Conservation (phyloP, 768 basidiomycete species). For the Chalciporus sphaerocephalus region DNA sequence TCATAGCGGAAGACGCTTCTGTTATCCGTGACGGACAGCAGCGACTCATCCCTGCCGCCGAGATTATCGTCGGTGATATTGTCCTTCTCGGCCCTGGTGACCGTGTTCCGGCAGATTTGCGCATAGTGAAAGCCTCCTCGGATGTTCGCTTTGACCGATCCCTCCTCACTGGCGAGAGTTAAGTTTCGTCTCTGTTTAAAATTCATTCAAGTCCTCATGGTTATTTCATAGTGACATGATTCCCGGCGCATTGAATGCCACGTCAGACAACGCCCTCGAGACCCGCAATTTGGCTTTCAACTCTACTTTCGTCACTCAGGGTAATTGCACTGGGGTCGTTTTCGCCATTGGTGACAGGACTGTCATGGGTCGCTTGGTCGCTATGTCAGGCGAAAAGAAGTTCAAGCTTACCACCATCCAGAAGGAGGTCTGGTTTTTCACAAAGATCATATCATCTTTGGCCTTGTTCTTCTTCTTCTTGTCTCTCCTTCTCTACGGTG, state of each 20-base stretch:
- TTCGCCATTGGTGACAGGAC: conserved; percentile 41
- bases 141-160: conserved; percentile 50
- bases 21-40: conserved; percentile 47
- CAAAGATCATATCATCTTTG: conserved; percentile 43
- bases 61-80: conserved; percentile 54
- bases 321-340: conserved; percentile 37
- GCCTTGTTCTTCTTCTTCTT: conserved; percentile 39
- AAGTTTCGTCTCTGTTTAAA: neutral
- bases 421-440: conserved; percentile 46
- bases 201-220: conserved; percentile 2
- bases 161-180: conserved; percentile 47
- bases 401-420: conserved; percentile 46
- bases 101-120: conserved; percentile 56
- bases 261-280: conserved; percentile 45
- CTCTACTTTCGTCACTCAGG: conserved; percentile 39
- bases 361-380: conserved; percentile 50
- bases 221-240: conserved; percentile 35
- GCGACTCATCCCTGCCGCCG: conserved; percentile 45
- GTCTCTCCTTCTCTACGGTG: conserved; percentile 37
- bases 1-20: conserved; percentile 54
- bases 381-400: conserved; percentile 44
- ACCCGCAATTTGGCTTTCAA: conserved; percentile 47
- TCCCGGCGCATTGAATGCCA: conserved; percentile 40
- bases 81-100: conserved; percentile 48
- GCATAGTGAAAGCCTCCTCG: conserved; percentile 45